Evolutionary conservation across 139 green algal species (phyloP).

Genomic region (Coccomyxa sp.): DNA sequence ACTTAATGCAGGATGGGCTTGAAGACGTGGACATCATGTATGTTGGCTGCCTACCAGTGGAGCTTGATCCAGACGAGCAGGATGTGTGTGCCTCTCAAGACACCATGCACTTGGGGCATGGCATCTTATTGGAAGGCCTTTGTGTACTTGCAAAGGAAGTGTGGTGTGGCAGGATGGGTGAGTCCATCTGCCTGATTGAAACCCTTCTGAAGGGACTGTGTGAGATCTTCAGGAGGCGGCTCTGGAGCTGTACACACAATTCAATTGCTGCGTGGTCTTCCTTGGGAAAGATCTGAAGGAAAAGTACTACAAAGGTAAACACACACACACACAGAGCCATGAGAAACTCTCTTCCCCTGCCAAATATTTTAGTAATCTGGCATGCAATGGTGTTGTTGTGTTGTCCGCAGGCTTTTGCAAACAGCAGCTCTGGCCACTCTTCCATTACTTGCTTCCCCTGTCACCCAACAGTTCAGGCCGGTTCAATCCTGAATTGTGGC

Average conservation of each 20-base stretch:
- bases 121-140: too few species aligned
- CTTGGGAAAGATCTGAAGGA: constrained; percentile 77
- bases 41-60: constrained; percentile 74
- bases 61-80: constrained; percentile 76
- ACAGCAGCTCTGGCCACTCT: constrained; percentile 96
- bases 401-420: constrained; percentile 87
- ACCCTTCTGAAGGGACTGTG: too few species aligned
- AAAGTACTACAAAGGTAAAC: constrained; percentile 86
- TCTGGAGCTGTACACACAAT: constrained; percentile 62
- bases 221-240: constrained; percentile 46
- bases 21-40: constrained; percentile 73
- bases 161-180: too few species aligned
- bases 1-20: constrained; percentile 61
- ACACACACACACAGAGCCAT: neutral
- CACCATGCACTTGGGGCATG: neutral
- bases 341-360: neutral
- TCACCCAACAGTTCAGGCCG: constrained; percentile 57
- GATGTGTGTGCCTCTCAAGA: constrained; percentile 47
- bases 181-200: too few species aligned
- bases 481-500: constrained; percentile 89
- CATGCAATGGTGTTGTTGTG: neutral
- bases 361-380: neutral
- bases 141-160: too few species aligned
- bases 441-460: constrained; percentile 96
- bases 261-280: constrained; percentile 90